Evolutionary conservation across 345 rosid genomes (phyloP).

Genomic region (Ceriops tagal): DNA sequence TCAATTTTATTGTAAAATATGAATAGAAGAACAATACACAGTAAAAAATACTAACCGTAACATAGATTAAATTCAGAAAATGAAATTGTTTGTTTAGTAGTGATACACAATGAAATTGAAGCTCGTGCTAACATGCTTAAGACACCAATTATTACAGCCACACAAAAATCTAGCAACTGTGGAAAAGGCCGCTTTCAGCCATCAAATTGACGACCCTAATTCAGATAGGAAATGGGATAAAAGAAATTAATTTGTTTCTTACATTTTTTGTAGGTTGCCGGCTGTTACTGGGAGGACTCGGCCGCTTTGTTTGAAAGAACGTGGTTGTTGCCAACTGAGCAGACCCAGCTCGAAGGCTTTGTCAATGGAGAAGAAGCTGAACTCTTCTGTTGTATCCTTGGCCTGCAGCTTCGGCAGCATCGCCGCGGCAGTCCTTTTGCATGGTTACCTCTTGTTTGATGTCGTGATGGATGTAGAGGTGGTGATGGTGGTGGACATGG

Average conservation of each 20-base stretch:
- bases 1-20: too few species aligned
- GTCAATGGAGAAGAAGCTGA: slow-evolving; percentile 46
- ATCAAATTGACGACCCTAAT: too few species aligned
- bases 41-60: too few species aligned
- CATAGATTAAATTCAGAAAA: too few species aligned
- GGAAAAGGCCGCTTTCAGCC: too few species aligned
- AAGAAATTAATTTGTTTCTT: neutral
- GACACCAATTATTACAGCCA: too few species aligned
- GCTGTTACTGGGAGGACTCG: slow-evolving; percentile 15
- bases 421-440: neutral
- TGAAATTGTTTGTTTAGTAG: too few species aligned
- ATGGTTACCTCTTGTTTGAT: slow-evolving; percentile 3
- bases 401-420: neutral
- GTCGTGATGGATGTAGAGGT: slow-evolving; percentile 9
- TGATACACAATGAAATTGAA: too few species aligned
- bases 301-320: slow-evolving; percentile 15
- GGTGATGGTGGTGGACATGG: slow-evolving; percentile 9
- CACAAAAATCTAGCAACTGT: too few species aligned
- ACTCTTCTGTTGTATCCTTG: slow-evolving; percentile 43
- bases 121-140: too few species aligned
- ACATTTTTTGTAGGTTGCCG: slow-evolving; percentile 22
- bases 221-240: too few species aligned
- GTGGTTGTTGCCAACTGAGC: slow-evolving; percentile 21
- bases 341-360: slow-evolving; percentile 30
- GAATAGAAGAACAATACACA: too few species aligned